Base-by-base conservation (phyloP, 129 eudicot species). In the Dittrichia graveolens region DNA sequence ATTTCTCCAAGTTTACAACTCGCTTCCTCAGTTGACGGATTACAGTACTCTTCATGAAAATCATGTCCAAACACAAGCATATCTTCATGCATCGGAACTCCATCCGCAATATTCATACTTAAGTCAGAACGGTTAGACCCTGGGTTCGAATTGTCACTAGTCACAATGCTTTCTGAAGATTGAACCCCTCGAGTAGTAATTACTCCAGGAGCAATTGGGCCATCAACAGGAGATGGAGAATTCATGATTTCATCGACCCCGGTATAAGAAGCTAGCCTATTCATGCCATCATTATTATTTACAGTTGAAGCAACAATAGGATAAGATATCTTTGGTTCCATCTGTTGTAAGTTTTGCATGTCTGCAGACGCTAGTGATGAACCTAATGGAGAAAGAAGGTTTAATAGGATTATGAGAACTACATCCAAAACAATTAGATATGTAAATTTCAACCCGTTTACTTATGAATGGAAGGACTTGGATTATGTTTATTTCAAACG, bases 121-220 rank as follows among this genome's bases (percentile, higher is more conserved):
- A 64, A 65, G 69, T 87, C 88, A 69, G 90, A 84, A 68, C 86
- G 85, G 77, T 84, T 84, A 34, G 92, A 82, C 55, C 88, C 85
- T 10, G 83, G 57, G 80, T 83, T 89, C 12, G 96, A 89, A 60
- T 61, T 72, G 62, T 83, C 90, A 70, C 89, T 83, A 53, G 80
- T 71, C 55, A 69, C 83, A 58, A 50, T 69, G 84, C 89, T 84
- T 69, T 74, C 78, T 35, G 85, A 78, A 54, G 89, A 77, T 8
- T 73, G 85, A 78, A 75, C 78, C 65, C 77, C 88, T 55, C 68
- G 65, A 9, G 49, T 68, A 69, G 64, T 57, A 38, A 41, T 63
- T 61, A 77, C 79, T 64, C 52, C 90, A 69, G 84, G 54, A 34
- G 78, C 66, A 16, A 75, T 61, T 19, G 81, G 16, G 37, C 45